Percentiles rank a stretch among this genome's conserved stretches.
phyloP scores from a whole-genome alignment of 2,329 filamentous ascomycete genomes.

The Fusarium paranaense region DNA sequence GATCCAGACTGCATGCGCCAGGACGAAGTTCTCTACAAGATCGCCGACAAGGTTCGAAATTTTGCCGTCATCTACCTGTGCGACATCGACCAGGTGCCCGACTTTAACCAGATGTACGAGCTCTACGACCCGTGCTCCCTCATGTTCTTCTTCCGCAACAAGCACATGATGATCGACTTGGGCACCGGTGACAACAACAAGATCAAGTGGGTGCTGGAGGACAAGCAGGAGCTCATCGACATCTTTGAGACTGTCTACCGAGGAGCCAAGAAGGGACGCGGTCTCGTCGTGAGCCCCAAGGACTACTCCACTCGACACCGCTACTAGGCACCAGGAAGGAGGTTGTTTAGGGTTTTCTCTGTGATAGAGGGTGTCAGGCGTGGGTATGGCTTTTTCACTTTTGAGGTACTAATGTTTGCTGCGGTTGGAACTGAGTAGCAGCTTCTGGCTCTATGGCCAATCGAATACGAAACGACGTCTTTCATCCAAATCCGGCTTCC shows the following conservation, averaged over 20 bases:
- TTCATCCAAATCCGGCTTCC: not conserved
- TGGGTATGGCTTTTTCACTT: conserved; percentile 7
- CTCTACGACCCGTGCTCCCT: conserved; percentile 92
- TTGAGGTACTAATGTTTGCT: conserved; percentile 27
- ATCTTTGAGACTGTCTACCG: conserved; percentile 98
- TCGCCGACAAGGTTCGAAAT: conserved; percentile 93
- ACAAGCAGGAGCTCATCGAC: conserved; percentile 98
- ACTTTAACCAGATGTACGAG: conserved; percentile 97
- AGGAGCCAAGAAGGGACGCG: conserved; percentile 97
- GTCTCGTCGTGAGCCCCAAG: conserved; percentile 96
- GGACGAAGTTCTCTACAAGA: conserved; percentile 94
- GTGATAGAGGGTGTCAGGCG: conserved; percentile 6
- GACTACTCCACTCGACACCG: conserved; percentile 54
- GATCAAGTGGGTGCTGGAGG: conserved; percentile 91
- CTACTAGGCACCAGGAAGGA: conserved; percentile 24
- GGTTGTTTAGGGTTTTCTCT: not conserved
- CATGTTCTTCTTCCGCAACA: conserved; percentile 98
- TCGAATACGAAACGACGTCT: conserved; percentile 25
- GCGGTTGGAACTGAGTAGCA: conserved; percentile 13
- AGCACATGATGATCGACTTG: conserved; percentile 99
- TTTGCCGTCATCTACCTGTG: conserved; percentile 94
- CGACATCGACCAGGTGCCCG: conserved; percentile 89
- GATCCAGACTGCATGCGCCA: conserved; percentile 79
- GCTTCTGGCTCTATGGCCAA: conserved; percentile 16
- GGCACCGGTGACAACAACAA: conserved; percentile 99